Base-by-base conservation (phyloP, 495 filamentous ascomycete species). In the Oidiodendron maius region DNA sequence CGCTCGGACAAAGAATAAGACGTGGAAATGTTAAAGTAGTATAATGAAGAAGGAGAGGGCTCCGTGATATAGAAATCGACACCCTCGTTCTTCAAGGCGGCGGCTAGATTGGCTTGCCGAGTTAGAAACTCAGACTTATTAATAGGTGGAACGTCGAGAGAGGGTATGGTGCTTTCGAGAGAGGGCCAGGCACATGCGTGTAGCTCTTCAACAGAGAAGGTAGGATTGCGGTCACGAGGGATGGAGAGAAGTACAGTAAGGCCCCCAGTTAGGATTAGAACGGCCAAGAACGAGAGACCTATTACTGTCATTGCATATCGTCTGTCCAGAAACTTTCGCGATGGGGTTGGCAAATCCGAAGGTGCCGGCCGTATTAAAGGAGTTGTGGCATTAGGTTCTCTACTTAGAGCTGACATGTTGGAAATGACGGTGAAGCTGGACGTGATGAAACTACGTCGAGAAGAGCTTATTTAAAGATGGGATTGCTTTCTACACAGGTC, bases 1-100 rank as follows among this genome's bases (percentile, higher is more conserved):
- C 58, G 58, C 44, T 63, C 58, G 3, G 58, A 60, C 48, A 63
- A 54, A 17, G 50, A 17, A 32, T 56, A 60, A 0, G n/a, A 13
- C 4, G 54, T 47, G n/a, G 60, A 58, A 28, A 63, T 58, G 35
- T 63, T 63, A 42, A 52, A 57, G 22, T 58, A 60, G 50, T 63
- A 60, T 4, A 48, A 32, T 3, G 49, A 44, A 0, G 60, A 58
- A 16, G 60, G 57, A 0, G 60, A 63, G 5, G 60, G 57, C 22
- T 63, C 57, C 11, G 60, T 52, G 18, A 63, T 46, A 37, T 60
- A 63, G 20, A 57, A 57, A 38, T 63, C 60, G 23, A 63, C 42
- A 43, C 49, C 46, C 2, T 45, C 51, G 12, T 46, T 28, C 4
- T 52, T 38, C 34, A 60, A 52, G 1, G 48, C 46, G 16, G 32